Conservation (phyloP, 2,329 filamentous ascomycete genomes). For the Cladorrhinum sp. region DNA sequence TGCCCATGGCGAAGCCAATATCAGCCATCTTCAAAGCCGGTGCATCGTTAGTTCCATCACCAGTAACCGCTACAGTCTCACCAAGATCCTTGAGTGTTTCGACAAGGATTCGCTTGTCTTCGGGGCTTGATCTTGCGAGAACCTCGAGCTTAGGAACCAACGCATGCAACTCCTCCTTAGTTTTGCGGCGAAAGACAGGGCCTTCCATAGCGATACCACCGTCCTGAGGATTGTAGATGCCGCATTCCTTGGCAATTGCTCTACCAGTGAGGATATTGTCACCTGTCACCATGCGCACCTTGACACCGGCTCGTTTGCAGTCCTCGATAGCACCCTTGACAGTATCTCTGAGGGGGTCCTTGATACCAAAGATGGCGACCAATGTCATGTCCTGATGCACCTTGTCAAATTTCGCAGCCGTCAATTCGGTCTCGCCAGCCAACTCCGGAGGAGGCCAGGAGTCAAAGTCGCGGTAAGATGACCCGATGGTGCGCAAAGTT, state of each 20-base stretch:
- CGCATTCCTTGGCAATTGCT: constrained; percentile 71
- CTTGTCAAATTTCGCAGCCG: constrained; percentile 56
- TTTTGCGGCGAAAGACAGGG: constrained; percentile 61
- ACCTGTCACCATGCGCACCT: constrained; percentile 67
- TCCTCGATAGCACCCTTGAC: constrained; percentile 65
- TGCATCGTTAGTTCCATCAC: constrained; percentile 65
- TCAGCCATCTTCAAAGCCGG: constrained; percentile 64
- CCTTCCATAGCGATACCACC: constrained; percentile 67
- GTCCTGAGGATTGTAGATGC: constrained; percentile 52
- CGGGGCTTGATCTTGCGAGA: constrained; percentile 62
- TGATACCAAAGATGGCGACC: constrained; percentile 69
- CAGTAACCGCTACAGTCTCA: constrained; percentile 64
- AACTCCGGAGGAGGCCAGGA: constrained; percentile 32
- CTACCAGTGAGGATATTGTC: constrained; percentile 70
- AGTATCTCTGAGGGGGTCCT: constrained; percentile 68
- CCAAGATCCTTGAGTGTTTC: constrained; percentile 59
- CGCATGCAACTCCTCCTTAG: constrained; percentile 56
- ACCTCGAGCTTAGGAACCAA: constrained; percentile 60
- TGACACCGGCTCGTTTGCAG: constrained; percentile 66
- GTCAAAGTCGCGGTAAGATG: constrained; percentile 71
- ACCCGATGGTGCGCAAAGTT: constrained; percentile 71
- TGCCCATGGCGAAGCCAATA: constrained; percentile 67
- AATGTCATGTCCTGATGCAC: constrained; percentile 72
- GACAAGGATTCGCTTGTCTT: constrained; percentile 64
- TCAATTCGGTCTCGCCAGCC: constrained; percentile 52